Evolutionary conservation across 78 protist genomes (phyloP).

Genomic region (Dictyostelium purpureum): DNA sequence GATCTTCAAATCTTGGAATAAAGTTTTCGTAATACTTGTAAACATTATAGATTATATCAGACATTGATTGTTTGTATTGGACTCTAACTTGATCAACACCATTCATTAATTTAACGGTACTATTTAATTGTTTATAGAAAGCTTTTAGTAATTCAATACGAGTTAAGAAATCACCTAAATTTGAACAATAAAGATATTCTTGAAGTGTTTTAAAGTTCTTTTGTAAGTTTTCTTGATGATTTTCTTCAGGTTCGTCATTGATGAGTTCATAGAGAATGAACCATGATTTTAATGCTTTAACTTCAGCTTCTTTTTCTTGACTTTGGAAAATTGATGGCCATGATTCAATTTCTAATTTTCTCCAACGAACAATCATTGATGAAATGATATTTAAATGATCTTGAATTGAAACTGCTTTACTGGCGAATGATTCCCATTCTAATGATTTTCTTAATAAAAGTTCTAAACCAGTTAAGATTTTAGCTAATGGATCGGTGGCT

Average conservation of each 20-base stretch:
- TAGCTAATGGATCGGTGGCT: slow-evolving; percentile 75
- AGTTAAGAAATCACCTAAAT: slow-evolving; percentile 83
- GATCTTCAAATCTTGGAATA: slow-evolving; percentile 45
- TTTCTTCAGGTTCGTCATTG: slow-evolving; percentile 43
- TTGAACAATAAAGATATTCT: slow-evolving; percentile 50
- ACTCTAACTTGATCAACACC: not conserved
- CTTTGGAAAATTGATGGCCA: slow-evolving; percentile 86
- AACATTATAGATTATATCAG: slow-evolving; percentile 20
- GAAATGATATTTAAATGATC: slow-evolving; percentile 18
- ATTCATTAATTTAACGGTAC: not conserved
- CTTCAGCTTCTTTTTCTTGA: slow-evolving; percentile 55
- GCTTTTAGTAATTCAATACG: slow-evolving; percentile 58
- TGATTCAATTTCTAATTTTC: slow-evolving; percentile 84
- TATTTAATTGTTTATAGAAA: slow-evolving; percentile 45
- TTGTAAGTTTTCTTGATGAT: not conserved
- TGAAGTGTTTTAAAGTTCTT: slow-evolving; percentile 30
- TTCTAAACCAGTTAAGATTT: slow-evolving; percentile 87
- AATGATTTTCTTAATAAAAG: slow-evolving; percentile 76
- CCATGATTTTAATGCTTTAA: slow-evolving; percentile 66
- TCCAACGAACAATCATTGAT: slow-evolving; percentile 86
- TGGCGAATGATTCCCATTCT: slow-evolving; percentile 86
- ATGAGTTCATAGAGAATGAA: slow-evolving; percentile 50
- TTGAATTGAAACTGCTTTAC: slow-evolving; percentile 48
- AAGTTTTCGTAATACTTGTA: slow-evolving; percentile 67
- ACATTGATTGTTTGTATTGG: slow-evolving; percentile 19